phyloP scores from a whole-genome alignment of 2,329 filamentous ascomycete species.

The Amylocarpus encephaloides region DNA sequence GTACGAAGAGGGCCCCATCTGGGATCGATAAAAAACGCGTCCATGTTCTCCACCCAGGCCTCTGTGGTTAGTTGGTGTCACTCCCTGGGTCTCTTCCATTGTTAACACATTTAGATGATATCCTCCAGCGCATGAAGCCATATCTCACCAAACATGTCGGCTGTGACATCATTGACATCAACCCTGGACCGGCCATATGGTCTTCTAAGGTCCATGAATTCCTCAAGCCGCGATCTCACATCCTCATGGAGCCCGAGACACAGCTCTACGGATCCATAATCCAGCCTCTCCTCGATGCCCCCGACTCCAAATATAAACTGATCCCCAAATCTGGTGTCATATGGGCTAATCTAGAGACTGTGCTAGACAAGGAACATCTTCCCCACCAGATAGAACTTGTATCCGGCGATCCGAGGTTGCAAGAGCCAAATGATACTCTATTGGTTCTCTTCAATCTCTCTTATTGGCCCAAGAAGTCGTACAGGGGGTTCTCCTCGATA shows the following conservation, averaged over 20 bases:
- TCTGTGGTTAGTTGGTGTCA: constrained; percentile 36
- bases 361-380: constrained; percentile 46
- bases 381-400: constrained; percentile 44
- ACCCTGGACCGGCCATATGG: constrained; percentile 74
- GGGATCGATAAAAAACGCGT: constrained; percentile 38
- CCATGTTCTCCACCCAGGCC: constrained; percentile 45
- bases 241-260: constrained; percentile 70
- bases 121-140: constrained; percentile 58
- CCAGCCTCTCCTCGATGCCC: constrained; percentile 45
- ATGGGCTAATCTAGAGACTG: constrained; percentile 50
- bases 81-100: neutral
- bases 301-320: constrained; percentile 42
- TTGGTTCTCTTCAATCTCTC: constrained; percentile 66
- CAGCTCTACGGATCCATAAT: constrained; percentile 56
- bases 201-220: constrained; percentile 68
- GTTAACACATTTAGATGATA: constrained; percentile 21
- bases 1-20: neutral
- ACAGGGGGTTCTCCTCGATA: constrained; percentile 49
- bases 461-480: constrained; percentile 45
- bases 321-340: constrained; percentile 52
- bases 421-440: constrained; percentile 60
- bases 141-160: constrained; percentile 64
- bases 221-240: constrained; percentile 72
- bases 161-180: constrained; percentile 82
- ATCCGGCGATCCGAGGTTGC: constrained; percentile 34